A percentile compares a stretch with the other conserved stretches of the same genome.
Evolutionary conservation across 352 stramenopile species (phyloP).

Genomic region (Nothophytophthora sp.): DNA sequence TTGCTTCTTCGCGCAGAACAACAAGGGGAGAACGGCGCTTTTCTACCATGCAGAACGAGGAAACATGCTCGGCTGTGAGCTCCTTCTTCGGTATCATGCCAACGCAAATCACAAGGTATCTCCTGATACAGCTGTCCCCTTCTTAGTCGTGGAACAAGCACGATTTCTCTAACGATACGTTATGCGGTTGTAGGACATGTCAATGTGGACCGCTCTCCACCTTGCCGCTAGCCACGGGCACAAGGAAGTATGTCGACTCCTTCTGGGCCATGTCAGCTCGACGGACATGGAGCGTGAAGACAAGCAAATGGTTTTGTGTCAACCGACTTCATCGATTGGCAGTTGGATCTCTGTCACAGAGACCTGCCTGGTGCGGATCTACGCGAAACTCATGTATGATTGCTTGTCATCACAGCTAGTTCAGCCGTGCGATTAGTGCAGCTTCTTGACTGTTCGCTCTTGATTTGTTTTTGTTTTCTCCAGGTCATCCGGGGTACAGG

Average conservation of each 20-base stretch:
- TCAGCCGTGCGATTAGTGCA: not conserved
- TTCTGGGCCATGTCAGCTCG: constrained; percentile 23
- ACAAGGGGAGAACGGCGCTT: constrained; percentile 39
- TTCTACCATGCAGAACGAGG: constrained; percentile 51
- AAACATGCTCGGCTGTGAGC: constrained; percentile 40
- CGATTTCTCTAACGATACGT: not conserved
- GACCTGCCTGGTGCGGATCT: constrained; percentile 46
- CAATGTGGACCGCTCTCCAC: constrained; percentile 44
- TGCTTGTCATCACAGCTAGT: not conserved
- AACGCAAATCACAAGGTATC: constrained; percentile 42
- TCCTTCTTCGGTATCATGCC: constrained; percentile 37
- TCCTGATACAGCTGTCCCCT: not conserved
- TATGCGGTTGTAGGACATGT: constrained; percentile 33
- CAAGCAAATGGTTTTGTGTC: constrained; percentile 37
- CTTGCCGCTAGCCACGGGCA: constrained; percentile 43
- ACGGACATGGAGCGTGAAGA: constrained; percentile 24
- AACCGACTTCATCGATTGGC: constrained; percentile 29
- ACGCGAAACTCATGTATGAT: constrained; percentile 43
- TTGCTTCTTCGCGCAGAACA: constrained; percentile 26
- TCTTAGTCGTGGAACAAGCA: not conserved
- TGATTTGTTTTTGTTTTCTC: too few species aligned
- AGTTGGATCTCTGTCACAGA: constrained; percentile 47
- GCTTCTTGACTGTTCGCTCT: constrained; percentile 1
- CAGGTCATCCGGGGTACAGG: constrained; percentile 37
- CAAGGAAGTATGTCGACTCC: constrained; percentile 41